A percentile compares a stretch with the other conserved stretches of the same genome.
Evolutionary conservation across 441 rosid genomes (phyloP).

Genomic region (Arabidopsis hybrid): DNA sequence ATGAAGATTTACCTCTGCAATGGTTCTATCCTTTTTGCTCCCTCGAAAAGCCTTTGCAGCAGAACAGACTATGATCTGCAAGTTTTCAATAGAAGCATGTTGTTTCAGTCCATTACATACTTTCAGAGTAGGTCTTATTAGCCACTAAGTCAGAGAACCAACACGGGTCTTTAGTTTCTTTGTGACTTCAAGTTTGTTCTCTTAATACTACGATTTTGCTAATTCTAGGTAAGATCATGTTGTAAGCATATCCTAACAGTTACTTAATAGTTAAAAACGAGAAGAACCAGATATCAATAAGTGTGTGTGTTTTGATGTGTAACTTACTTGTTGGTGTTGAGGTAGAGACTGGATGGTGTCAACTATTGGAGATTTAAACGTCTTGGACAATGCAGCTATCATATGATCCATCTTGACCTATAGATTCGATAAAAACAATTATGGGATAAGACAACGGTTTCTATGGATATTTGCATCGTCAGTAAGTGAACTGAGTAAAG

Average conservation of each 20-base stretch:
- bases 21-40: constrained; percentile 76
- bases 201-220: constrained; percentile 3
- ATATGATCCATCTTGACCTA: constrained; percentile 91
- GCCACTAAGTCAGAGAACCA: background rate
- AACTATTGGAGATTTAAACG: constrained; percentile 75
- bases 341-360: constrained; percentile 94
- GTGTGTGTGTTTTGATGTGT: background rate
- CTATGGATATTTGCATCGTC: background rate
- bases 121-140: background rate
- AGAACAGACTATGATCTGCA: constrained; percentile 83
- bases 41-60: constrained; percentile 82
- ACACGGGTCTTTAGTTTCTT: background rate
- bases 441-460: constrained; percentile 1
- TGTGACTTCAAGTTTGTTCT: constrained; percentile 3
- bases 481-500: constrained; percentile 14
- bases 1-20: constrained; percentile 62
- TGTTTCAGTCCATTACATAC: constrained; percentile 6
- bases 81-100: constrained; percentile 20
- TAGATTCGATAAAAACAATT: constrained; percentile 15
- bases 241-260: background rate
- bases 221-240: background rate
- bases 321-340: constrained; percentile 92
- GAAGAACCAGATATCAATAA: background rate
- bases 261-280: background rate
- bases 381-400: constrained; percentile 84